These are phyloP conservation scores for Cladophialophora psammophila DNA, from an alignment of 2,329 filamentous ascomycete species.

Conservation along the genomic window DNA sequence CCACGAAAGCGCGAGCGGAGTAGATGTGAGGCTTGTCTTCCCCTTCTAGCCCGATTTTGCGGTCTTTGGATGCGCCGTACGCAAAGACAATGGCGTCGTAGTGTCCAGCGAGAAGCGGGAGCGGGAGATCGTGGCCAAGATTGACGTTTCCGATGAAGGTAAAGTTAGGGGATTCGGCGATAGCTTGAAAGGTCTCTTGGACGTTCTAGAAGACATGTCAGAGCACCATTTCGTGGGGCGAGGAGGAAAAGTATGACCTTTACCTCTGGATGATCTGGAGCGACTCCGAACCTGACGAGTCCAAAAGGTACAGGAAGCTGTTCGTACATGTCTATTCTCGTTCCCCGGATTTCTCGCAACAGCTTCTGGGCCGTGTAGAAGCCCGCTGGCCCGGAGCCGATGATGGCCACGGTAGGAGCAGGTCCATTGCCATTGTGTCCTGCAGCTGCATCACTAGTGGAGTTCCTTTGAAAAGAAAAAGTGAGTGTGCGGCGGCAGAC, in stretches of 20 bases:
- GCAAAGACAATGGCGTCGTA: conserved; percentile 94
- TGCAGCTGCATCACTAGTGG: conserved; percentile 26
- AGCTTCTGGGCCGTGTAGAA: conserved; percentile 93
- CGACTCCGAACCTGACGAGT: conserved; percentile 90
- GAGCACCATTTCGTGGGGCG: neutral
- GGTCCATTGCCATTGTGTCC: conserved; percentile 45
- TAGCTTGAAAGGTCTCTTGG: conserved; percentile 89
- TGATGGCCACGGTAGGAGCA: conserved; percentile 80
- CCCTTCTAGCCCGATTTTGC: conserved; percentile 77
- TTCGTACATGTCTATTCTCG: conserved; percentile 94
- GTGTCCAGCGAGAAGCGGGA: conserved; percentile 74
- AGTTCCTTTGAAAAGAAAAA: neutral
- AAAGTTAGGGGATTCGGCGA: conserved; percentile 82
- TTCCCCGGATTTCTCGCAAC: conserved; percentile 75
- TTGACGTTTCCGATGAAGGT: conserved; percentile 90
- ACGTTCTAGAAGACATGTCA: conserved; percentile 71
- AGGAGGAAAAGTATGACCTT: conserved; percentile 67
- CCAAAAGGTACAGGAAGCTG: conserved; percentile 91
- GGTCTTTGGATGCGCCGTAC: conserved; percentile 88
- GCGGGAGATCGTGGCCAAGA: conserved; percentile 73
- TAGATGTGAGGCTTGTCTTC: conserved; percentile 72
- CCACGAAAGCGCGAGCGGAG: conserved; percentile 91
- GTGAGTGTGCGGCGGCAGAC: neutral
- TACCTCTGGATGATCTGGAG: conserved; percentile 97
- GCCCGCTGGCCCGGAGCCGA: conserved; percentile 92